These are phyloP conservation scores for Solanum chiquidenum DNA, from an alignment of 257 asterid species.

Conservation along the genomic window DNA sequence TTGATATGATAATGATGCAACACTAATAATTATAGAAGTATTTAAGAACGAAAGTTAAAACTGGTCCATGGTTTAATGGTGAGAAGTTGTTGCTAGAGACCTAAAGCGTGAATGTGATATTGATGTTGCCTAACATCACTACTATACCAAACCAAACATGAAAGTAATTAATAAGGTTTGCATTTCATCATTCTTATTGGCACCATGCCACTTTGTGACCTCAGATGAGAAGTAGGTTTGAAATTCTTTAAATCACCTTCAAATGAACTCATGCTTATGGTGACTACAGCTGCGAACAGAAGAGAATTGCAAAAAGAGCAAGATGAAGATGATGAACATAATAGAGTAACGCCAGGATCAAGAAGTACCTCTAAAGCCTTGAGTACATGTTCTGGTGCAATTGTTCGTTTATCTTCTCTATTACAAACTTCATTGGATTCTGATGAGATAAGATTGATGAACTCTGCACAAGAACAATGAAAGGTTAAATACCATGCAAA, in stretches of 20 bases:
- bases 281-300: not conserved
- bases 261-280: not conserved
- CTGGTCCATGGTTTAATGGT: not conserved
- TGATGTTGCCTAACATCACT: not conserved
- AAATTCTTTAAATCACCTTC: not conserved
- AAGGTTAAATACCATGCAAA: not conserved
- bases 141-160: not conserved
- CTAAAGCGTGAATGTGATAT: not conserved
- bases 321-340: not conserved
- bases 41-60: not conserved
- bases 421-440: constrained; percentile 96
- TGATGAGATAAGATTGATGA: constrained; percentile 82
- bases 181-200: not conserved
- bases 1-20: not conserved
- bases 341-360: not conserved
- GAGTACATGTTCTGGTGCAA: constrained; percentile 95
- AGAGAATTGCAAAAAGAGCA: not conserved
- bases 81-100: not conserved
- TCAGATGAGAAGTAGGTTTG: not conserved
- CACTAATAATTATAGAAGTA: not conserved
- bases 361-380: constrained; percentile 72
- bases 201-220: not conserved
- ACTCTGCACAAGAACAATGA: constrained; percentile 38
- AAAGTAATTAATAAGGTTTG: not conserved
- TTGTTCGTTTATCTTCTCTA: constrained; percentile 76